Conservation (phyloP, 1,284 basidiomycete genomes). For the Boletus smithii region DNA sequence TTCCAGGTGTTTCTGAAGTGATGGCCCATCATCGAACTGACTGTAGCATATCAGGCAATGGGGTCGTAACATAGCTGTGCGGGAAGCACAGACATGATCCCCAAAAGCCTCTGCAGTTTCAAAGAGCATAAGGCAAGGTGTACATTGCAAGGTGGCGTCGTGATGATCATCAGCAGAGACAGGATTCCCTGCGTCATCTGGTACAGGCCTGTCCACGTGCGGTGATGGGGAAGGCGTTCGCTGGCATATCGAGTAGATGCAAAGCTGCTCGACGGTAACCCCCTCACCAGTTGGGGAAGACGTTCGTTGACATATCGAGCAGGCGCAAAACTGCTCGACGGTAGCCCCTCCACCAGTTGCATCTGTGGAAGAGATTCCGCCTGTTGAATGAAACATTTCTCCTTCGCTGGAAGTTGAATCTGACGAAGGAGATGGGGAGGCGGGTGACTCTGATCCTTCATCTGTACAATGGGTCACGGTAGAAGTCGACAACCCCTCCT, state of each 20-base stretch:
- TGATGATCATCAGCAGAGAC: not conserved
- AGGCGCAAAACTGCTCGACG: not conserved
- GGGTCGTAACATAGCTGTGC: conserved; percentile 7
- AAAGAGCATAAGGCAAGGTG: conserved; percentile 20
- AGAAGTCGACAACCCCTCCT: not conserved
- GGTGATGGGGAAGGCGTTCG: not conserved
- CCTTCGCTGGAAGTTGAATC: conserved; percentile 3
- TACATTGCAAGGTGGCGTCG: conserved; percentile 11
- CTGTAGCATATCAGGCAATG: conserved; percentile 25
- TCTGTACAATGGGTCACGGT: not conserved
- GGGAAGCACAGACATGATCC: conserved; percentile 20
- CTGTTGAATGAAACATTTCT: conserved; percentile 14
- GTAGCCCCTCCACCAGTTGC: not conserved
- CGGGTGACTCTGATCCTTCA: not conserved
- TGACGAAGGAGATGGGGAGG: conserved; percentile 7
- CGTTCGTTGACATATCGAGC: not conserved
- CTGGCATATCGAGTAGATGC: conserved; percentile 13
- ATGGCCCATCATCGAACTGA: conserved; percentile 21
- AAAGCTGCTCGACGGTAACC: not conserved
- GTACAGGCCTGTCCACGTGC: not conserved
- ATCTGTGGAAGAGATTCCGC: not conserved
- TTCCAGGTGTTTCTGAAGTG: conserved; percentile 22
- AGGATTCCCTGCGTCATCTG: conserved; percentile 1
- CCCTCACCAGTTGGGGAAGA: not conserved
- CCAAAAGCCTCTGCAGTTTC: conserved; percentile 7